These are phyloP conservation scores for Fusarium pseudoanthophilum DNA, from an alignment of 2,329 filamentous ascomycete genomes.

Conservation along the genomic window DNA sequence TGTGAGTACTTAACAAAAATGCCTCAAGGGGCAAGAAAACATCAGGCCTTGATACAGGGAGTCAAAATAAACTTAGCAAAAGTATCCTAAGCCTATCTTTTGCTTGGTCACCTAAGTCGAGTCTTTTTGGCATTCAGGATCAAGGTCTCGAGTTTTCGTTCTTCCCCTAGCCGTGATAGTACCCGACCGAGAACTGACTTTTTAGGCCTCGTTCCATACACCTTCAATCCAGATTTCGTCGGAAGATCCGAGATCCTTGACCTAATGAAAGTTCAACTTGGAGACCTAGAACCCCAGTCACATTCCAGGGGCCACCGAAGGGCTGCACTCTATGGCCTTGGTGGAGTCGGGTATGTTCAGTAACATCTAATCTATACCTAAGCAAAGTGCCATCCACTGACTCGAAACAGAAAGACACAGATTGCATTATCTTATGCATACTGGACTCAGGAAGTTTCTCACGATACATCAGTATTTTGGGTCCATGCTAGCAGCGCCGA, in stretches of 20 bases:
- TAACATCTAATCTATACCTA: rapidly evolving
- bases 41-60: too few relatives aligned
- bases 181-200: too few relatives aligned
- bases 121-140: too few relatives aligned
- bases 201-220: conserved; percentile 22
- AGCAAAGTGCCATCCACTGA: neutral
- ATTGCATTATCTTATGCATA: conserved; percentile 31
- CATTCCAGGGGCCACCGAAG: neutral
- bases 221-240: conserved; percentile 23
- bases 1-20: neutral
- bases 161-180: too few relatives aligned
- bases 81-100: too few relatives aligned
- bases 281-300: neutral
- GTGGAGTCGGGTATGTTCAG: conserved; percentile 30
- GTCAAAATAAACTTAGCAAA: too few relatives aligned
- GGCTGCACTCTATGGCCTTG: conserved; percentile 22
- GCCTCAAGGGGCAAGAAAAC: neutral
- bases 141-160: too few relatives aligned
- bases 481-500: conserved; percentile 46
- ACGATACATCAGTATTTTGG: conserved; percentile 48
- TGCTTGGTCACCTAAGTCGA: too few relatives aligned
- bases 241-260: conserved; percentile 14
- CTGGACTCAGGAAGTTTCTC: conserved; percentile 7
- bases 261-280: conserved; percentile 1
- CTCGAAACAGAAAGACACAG: conserved; percentile 18